Evolutionary conservation across 2,329 filamentous ascomycete species (phyloP).

Genomic region (Biscogniauxia mediterranea): DNA sequence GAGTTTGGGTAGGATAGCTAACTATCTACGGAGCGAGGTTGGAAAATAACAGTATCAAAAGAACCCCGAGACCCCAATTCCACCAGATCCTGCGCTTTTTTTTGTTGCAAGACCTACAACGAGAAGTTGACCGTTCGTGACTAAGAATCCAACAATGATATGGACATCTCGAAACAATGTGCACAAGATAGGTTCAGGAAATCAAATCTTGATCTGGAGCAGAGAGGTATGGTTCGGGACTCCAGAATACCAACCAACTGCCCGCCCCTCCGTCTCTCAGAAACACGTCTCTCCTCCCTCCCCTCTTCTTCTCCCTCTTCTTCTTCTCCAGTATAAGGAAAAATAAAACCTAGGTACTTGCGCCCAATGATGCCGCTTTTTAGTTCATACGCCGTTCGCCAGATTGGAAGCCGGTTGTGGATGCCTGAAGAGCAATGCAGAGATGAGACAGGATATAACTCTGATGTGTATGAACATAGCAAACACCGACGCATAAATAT

Average conservation of each 20-base stretch:
- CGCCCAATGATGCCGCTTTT: constrained; percentile 36
- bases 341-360: constrained; percentile 29
- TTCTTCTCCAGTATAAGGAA: constrained; percentile 23
- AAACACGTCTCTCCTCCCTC: constrained; percentile 17
- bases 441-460: constrained; percentile 27
- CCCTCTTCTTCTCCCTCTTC: constrained; percentile 5
- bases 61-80: constrained; percentile 12
- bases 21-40: constrained; percentile 13
- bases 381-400: constrained; percentile 44
- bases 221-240: constrained; percentile 25
- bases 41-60: constrained; percentile 8
- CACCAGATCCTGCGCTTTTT: constrained; percentile 14
- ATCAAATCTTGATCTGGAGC: constrained; percentile 21
- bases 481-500: constrained; percentile 7
- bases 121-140: constrained; percentile 15
- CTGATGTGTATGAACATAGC: constrained; percentile 27
- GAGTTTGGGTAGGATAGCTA: not conserved
- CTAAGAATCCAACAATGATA: constrained; percentile 18
- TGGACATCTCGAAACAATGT: constrained; percentile 21
- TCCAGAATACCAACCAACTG: constrained; percentile 31
- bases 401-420: constrained; percentile 33
- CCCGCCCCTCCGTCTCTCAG: constrained; percentile 26
- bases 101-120: constrained; percentile 18
- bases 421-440: constrained; percentile 30
- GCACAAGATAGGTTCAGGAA: constrained; percentile 18